A percentile compares a stretch with the other conserved stretches of the same genome.
phyloP scores from a whole-genome alignment of 768 basidiomycete species.

The Rubroboletus satanas region DNA sequence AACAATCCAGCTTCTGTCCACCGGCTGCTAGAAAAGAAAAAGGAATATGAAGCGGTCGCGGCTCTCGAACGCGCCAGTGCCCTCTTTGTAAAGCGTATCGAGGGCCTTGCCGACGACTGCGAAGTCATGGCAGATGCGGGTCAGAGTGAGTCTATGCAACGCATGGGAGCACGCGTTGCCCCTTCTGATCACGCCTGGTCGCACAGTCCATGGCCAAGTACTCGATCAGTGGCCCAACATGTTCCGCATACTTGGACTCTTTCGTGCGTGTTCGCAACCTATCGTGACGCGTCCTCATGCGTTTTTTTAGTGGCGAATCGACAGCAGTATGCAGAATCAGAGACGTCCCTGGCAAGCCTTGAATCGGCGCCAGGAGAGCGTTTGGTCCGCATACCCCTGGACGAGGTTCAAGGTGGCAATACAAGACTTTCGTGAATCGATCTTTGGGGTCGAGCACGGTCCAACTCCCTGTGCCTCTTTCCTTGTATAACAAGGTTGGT shows the following conservation, averaged over 20 bases:
- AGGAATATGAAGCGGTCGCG: constrained; percentile 71
- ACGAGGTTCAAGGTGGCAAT: constrained; percentile 47
- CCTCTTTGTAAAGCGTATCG: constrained; percentile 63
- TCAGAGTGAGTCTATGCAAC: constrained; percentile 41
- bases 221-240: constrained; percentile 79
- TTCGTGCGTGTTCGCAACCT: constrained; percentile 44
- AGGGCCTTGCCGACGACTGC: constrained; percentile 66
- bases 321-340: constrained; percentile 29
- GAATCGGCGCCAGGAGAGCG: constrained; percentile 46
- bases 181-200: not conserved
- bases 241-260: constrained; percentile 71
- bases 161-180: too few species aligned
- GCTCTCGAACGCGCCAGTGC: constrained; percentile 65
- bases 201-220: constrained; percentile 68
- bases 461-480: too few species aligned
- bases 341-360: constrained; percentile 17
- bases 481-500: not conserved
- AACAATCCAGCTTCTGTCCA: constrained; percentile 47
- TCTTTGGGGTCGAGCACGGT: not conserved
- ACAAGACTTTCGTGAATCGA: constrained; percentile 10
- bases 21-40: constrained; percentile 73
- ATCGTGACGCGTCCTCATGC: not conserved
- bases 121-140: constrained; percentile 77
- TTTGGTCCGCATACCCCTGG: constrained; percentile 70
- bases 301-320: constrained; percentile 45